A percentile compares a stretch with the other conserved stretches of the same genome.
Conservation (phyloP, 768 basidiomycete species). For the Chlorophyllum brunneum region DNA sequence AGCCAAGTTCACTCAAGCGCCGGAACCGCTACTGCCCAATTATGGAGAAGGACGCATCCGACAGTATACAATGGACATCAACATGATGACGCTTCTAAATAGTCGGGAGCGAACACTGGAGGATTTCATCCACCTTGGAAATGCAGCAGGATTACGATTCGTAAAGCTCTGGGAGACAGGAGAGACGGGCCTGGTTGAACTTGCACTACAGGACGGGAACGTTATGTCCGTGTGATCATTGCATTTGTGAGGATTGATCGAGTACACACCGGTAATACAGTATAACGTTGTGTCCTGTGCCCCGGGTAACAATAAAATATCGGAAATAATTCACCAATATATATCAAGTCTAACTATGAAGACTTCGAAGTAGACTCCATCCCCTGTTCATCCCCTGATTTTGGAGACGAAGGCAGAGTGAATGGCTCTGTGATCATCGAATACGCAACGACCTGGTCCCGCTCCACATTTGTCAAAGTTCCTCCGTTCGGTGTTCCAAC, state of each 20-base stretch:
- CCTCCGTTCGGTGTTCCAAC: constrained; percentile 14
- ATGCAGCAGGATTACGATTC: constrained; percentile 24
- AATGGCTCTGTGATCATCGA: constrained; percentile 9
- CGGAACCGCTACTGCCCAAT: constrained; percentile 44
- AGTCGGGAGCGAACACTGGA: constrained; percentile 38
- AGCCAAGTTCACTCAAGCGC: constrained; percentile 24
- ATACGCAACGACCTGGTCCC: constrained; percentile 7
- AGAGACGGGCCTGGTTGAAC: constrained; percentile 28
- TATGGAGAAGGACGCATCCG: constrained; percentile 38
- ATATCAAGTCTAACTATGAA: too few species aligned
- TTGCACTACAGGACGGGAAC: too few species aligned
- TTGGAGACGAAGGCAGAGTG: not conserved
- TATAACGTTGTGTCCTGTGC: too few species aligned
- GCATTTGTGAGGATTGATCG: too few species aligned
- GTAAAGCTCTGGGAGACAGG: constrained; percentile 30
- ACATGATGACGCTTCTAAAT: constrained; percentile 41
- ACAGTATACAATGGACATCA: constrained; percentile 41
- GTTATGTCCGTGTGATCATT: too few species aligned
- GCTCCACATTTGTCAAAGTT: constrained; percentile 8
- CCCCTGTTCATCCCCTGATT: not conserved
- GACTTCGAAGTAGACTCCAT: not conserved
- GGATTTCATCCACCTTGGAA: constrained; percentile 35
- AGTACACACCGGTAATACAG: too few species aligned
- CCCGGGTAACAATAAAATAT: too few species aligned
- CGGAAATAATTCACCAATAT: too few species aligned